Evolutionary conservation across 257 asterid genomes (phyloP).

Genomic region (Solanum paucissectum): DNA sequence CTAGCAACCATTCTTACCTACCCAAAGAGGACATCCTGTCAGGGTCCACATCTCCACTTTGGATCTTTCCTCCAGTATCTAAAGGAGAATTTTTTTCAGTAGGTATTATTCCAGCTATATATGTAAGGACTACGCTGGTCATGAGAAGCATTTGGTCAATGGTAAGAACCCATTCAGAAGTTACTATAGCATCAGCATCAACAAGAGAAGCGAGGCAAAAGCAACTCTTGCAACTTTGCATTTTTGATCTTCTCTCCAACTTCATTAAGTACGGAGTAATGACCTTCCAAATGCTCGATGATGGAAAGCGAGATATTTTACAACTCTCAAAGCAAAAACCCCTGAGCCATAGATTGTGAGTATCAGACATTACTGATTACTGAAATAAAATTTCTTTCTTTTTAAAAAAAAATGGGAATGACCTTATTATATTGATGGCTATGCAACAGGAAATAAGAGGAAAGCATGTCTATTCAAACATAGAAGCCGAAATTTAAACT

Average conservation of each 20-base stretch:
- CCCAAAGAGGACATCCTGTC: slow-evolving; percentile 51
- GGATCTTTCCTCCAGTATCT: slow-evolving; percentile 17
- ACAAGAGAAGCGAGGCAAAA: slow-evolving; percentile 40
- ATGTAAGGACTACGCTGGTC: slow-evolving; percentile 61
- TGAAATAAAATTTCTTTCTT: not conserved
- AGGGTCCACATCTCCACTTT: slow-evolving; percentile 25
- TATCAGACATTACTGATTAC: not conserved
- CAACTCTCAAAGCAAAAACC: slow-evolving; percentile 12
- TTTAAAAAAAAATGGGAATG: not conserved
- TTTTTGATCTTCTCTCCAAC: slow-evolving; percentile 9
- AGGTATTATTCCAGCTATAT: slow-evolving; percentile 64
- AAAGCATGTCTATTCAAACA: not conserved
- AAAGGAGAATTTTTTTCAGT: not conserved
- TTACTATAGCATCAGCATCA: slow-evolving; percentile 32
- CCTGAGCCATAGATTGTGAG: slow-evolving; percentile 20
- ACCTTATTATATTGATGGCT: not conserved
- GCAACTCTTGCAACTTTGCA: slow-evolving; percentile 24
- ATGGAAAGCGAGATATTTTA: slow-evolving; percentile 8
- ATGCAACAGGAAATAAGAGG: not conserved
- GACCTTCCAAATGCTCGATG: slow-evolving; percentile 20
- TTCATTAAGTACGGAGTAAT: slow-evolving; percentile 13
- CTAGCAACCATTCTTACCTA: slow-evolving; percentile 81
- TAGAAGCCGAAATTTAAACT: not conserved
- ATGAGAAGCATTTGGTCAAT: slow-evolving; percentile 66
- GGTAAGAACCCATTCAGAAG: slow-evolving; percentile 53